Evolutionary conservation across 257 asterid genomes (phyloP).

Genomic region (Ocimum tenuiflorum): DNA sequence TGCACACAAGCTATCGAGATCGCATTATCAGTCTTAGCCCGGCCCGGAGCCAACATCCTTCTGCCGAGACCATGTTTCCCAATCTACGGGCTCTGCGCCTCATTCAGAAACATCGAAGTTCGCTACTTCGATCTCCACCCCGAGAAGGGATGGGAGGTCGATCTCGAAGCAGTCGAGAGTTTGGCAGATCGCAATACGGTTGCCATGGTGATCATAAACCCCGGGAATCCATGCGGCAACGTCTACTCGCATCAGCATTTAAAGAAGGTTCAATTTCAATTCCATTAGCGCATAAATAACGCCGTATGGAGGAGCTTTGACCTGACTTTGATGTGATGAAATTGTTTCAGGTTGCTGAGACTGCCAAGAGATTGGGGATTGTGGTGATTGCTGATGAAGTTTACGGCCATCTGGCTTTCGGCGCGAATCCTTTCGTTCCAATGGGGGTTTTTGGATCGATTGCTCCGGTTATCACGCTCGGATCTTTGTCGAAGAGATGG

Average conservation of each 20-base stretch:
- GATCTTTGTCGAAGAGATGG: conserved; percentile 92
- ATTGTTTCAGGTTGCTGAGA: conserved; percentile 52
- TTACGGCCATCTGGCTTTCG: conserved; percentile 75
- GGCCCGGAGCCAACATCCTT: conserved; percentile 69
- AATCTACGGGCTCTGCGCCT: conserved; percentile 60
- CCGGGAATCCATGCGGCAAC: conserved; percentile 94
- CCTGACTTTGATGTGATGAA: no score
- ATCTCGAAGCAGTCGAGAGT: conserved; percentile 49
- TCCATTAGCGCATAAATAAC: no score
- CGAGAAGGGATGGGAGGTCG: conserved; percentile 70
- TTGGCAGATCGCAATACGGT: conserved; percentile 76
- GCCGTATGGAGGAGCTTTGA: no score
- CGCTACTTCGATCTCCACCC: conserved; percentile 67
- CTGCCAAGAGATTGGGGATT: conserved; percentile 53
- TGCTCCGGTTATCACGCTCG: conserved; percentile 73
- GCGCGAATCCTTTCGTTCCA: conserved; percentile 64
- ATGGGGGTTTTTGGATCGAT: conserved; percentile 77
- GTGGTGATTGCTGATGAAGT: conserved; percentile 77
- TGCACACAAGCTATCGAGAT: conserved; percentile 88
- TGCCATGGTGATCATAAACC: conserved; percentile 72
- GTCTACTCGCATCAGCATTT: conserved; percentile 60
- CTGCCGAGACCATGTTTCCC: conserved; percentile 88
- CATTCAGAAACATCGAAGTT: conserved; percentile 55
- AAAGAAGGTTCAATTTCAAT: conserved; percentile 41
- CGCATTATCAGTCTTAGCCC: conserved; percentile 50